Evolutionary conservation across 2,329 filamentous ascomycete genomes (phyloP).

Genomic region (Talaromyces sp.): DNA sequence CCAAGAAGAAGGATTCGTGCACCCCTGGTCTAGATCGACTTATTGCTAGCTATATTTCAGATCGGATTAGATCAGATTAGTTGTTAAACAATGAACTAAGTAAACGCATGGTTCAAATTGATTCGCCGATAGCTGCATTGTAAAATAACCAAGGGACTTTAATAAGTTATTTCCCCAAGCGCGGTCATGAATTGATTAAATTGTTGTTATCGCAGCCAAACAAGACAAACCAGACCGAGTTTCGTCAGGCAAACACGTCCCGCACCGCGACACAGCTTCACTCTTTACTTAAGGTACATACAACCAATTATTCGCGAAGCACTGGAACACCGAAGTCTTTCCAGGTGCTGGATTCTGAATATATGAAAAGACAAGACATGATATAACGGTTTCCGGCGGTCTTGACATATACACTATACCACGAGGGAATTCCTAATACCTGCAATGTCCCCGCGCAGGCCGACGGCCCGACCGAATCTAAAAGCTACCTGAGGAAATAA

Average conservation of each 20-base stretch:
- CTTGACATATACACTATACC: too few species aligned
- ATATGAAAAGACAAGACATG: too few species aligned
- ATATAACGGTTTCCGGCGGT: too few species aligned
- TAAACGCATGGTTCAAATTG: constrained; percentile 1
- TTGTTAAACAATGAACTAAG: constrained; percentile 5
- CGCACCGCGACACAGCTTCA: constrained; percentile 1
- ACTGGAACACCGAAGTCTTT: too few species aligned
- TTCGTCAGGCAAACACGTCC: not conserved
- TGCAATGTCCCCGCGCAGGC: not conserved
- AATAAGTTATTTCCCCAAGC: too few species aligned
- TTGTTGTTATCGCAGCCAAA: constrained; percentile 15
- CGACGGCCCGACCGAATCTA: not conserved
- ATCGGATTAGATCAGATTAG: not conserved
- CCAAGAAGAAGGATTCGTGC: not conserved
- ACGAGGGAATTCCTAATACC: not conserved
- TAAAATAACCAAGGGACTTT: not conserved
- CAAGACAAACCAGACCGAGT: constrained; percentile 18
- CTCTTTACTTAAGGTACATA: not conserved
- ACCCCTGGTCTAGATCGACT: not conserved
- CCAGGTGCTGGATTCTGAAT: too few species aligned
- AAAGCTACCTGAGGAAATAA: not conserved
- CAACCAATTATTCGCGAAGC: not conserved
- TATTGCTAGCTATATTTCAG: not conserved
- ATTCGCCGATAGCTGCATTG: not conserved
- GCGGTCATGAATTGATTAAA: not conserved